These are phyloP conservation scores for Neurospora africana DNA, from an alignment of 495 filamentous ascomycete species.

Conservation along the genomic window DNA sequence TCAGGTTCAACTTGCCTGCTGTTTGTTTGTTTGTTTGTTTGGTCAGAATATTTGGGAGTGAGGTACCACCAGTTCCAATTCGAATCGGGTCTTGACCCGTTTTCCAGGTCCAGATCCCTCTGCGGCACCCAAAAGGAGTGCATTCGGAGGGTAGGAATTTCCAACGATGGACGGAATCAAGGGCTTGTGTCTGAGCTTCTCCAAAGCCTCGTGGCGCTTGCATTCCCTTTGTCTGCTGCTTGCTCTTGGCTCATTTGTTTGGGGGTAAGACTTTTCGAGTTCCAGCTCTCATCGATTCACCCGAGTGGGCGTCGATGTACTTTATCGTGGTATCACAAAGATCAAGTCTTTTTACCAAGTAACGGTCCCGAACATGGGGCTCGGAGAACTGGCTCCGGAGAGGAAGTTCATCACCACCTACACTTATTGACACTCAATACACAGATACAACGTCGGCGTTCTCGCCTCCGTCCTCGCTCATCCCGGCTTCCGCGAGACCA, in stretches of 20 bases:
- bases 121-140: background rate
- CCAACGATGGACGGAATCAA: background rate
- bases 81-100: background rate
- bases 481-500: constrained; percentile 36
- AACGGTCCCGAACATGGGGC: background rate
- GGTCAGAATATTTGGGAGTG: background rate
- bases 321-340: background rate
- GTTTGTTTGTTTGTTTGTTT: background rate
- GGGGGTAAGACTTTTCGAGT: constrained; percentile 35
- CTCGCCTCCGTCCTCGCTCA: constrained; percentile 45
- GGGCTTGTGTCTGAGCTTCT: constrained; percentile 3
- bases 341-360: background rate
- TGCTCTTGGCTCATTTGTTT: constrained; percentile 46
- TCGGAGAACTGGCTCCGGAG: background rate
- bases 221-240: constrained; percentile 41
- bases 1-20: background rate
- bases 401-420: background rate
- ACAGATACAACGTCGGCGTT: constrained; percentile 47
- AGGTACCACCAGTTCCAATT: background rate
- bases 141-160: background rate
- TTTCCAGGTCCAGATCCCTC: background rate
- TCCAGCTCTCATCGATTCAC: background rate
- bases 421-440: background rate
- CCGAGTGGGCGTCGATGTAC: background rate
- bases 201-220: constrained; percentile 34